These are phyloP conservation scores for Chrysoporthe cubensis DNA, from an alignment of 2,329 filamentous ascomycete species.

Conservation along the genomic window DNA sequence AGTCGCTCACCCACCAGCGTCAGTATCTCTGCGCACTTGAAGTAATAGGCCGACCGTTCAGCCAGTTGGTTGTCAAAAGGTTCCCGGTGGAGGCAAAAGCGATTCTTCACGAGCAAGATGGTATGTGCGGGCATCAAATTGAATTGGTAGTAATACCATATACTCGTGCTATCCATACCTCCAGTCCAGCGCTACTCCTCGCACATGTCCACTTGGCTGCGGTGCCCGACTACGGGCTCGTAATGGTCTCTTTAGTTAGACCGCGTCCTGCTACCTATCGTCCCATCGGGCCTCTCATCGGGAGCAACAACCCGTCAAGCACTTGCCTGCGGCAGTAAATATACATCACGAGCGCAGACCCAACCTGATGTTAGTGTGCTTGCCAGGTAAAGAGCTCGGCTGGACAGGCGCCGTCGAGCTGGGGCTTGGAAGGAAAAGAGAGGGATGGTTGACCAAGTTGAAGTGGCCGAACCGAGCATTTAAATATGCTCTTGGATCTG, in stretches of 20 bases:
- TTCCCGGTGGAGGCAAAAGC: neutral
- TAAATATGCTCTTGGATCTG: conserved; percentile 67
- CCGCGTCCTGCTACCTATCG: neutral
- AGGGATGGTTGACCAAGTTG: conserved; percentile 63
- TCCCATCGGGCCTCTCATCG: neutral
- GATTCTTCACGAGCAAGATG: neutral
- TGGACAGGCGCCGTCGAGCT: neutral
- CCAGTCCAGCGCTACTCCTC: neutral
- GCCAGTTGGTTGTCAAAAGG: neutral
- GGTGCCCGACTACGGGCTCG: neutral
- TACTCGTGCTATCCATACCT: neutral
- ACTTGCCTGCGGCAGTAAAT: conserved; percentile 22
- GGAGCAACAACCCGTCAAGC: neutral
- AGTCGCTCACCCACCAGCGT: neutral
- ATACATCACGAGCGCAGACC: neutral
- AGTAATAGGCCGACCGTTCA: neutral
- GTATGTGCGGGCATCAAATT: neutral
- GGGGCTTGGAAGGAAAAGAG: conserved; percentile 35
- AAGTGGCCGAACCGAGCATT: conserved; percentile 56
- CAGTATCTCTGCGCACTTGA: neutral
- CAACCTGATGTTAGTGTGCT: neutral
- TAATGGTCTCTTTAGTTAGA: neutral
- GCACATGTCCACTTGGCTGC: neutral
- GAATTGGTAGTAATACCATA: neutral
- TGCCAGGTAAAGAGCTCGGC: neutral